Conservation (phyloP, 345 rosid genomes). For the Brassica rapa region DNA sequence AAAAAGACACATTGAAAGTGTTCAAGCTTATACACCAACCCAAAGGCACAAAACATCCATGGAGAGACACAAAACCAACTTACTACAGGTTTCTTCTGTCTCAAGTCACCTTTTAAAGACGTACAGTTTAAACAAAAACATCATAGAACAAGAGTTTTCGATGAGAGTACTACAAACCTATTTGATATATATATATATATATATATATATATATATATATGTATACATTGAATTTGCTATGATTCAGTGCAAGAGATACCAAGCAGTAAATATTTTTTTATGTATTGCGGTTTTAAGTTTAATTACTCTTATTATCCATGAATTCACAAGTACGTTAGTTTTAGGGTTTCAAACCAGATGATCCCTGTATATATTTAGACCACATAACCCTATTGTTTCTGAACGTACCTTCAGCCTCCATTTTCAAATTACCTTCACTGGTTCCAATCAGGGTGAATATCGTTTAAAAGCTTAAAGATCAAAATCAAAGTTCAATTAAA, state of each 20-base stretch:
- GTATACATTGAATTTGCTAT: not conserved
- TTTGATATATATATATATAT: not conserved
- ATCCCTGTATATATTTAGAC: not conserved
- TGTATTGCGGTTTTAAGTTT: not conserved
- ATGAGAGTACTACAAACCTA: not conserved
- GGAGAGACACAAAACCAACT: not conserved
- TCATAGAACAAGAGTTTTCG: not conserved
- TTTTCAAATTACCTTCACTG: not conserved
- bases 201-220: no score
- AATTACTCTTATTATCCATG: not conserved
- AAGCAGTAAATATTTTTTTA: not conserved
- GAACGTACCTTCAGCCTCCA: not conserved
- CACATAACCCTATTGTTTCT: not conserved
- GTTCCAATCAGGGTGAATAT: no score
- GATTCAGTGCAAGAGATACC: not conserved
- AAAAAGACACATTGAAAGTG: no score
- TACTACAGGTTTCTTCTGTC: not conserved
- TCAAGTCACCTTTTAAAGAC: not conserved
- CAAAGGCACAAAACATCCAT: no score
- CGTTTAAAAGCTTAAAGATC: not conserved
- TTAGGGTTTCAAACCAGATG: not conserved
- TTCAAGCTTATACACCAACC: no score
- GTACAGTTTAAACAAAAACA: not conserved
- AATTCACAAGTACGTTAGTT: not conserved
- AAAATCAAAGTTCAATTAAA: not conserved